These are phyloP conservation scores for Cladosporium phlei DNA, from an alignment of 2,329 filamentous ascomycete genomes.

Conservation along the genomic window DNA sequence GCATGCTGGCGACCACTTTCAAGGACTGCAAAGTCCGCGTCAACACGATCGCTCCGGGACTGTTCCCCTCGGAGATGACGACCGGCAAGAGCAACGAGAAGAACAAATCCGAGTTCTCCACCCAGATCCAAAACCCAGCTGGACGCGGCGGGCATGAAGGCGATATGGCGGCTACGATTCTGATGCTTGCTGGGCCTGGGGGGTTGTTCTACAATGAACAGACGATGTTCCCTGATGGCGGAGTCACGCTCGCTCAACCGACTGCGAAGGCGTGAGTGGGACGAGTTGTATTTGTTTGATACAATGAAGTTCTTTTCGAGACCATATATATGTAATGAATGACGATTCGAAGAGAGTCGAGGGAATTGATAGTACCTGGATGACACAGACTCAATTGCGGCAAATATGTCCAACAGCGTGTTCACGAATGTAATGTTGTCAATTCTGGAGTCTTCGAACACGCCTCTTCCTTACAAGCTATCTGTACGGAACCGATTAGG, in stretches of 20 bases:
- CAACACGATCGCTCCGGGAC: slow-evolving; percentile 41
- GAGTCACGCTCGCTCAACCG: slow-evolving; percentile 17
- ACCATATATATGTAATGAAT: too few relatives aligned
- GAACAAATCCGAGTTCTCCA: slow-evolving; percentile 44
- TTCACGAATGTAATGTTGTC: too few relatives aligned
- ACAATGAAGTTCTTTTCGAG: not conserved
- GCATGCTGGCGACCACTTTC: slow-evolving; percentile 45
- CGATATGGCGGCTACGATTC: slow-evolving; percentile 49
- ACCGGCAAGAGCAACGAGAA: slow-evolving; percentile 41
- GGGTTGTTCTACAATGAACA: slow-evolving; percentile 52
- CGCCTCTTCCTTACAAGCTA: too few relatives aligned
- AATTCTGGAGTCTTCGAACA: too few relatives aligned
- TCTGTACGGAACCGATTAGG: too few relatives aligned
- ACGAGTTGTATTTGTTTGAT: not conserved
- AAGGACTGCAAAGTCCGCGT: slow-evolving; percentile 40
- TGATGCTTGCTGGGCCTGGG: slow-evolving; percentile 49
- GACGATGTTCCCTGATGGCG: slow-evolving; percentile 49
- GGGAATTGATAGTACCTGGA: too few relatives aligned
- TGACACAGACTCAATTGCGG: too few relatives aligned
- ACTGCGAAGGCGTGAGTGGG: slow-evolving; percentile 2
- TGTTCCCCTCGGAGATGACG: slow-evolving; percentile 48
- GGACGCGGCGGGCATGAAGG: slow-evolving; percentile 42
- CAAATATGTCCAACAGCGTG: too few relatives aligned
- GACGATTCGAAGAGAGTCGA: too few relatives aligned
- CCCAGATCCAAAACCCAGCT: slow-evolving; percentile 41